These are phyloP conservation scores for Marasmius oreades DNA, from an alignment of 1,284 basidiomycete genomes.

Conservation along the genomic window DNA sequence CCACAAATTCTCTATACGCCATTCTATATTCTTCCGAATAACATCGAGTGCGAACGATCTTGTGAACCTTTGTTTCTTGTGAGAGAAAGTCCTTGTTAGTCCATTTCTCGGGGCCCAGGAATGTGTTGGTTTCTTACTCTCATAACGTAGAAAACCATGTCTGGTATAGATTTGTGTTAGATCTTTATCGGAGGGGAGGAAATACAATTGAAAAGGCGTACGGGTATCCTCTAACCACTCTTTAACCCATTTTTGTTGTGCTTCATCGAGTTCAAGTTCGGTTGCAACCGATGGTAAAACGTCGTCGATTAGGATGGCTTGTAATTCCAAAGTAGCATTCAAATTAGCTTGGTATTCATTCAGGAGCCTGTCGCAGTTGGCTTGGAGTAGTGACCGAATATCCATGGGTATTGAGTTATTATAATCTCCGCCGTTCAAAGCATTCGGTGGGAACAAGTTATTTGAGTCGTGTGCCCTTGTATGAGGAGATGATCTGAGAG, in stretches of 20 bases:
- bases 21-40: conserved; percentile 50
- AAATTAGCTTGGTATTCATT: conserved; percentile 46
- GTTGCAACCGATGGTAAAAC: conserved; percentile 56
- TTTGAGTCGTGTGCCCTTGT: no score
- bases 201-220: conserved; percentile 27
- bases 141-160: conserved; percentile 61
- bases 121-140: conserved; percentile 42
- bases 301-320: conserved; percentile 46
- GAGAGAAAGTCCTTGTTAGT: conserved; percentile 15
- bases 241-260: conserved; percentile 45
- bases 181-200: not conserved
- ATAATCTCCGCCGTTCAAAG: not conserved
- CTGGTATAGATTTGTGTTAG: conserved; percentile 32
- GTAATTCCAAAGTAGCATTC: conserved; percentile 41
- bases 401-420: conserved; percentile 15
- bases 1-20: conserved; percentile 53
- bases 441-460: not conserved
- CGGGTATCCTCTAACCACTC: conserved; percentile 63
- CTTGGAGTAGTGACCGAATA: conserved; percentile 33
- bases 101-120: conserved; percentile 9
- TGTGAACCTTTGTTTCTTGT: conserved; percentile 66
- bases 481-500: no score
- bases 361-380: conserved; percentile 36
- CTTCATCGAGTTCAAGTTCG: conserved; percentile 48
- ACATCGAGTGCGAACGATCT: conserved; percentile 61